Conservation (phyloP, 106 monocot genomes). For the Acorus gramineus region DNA sequence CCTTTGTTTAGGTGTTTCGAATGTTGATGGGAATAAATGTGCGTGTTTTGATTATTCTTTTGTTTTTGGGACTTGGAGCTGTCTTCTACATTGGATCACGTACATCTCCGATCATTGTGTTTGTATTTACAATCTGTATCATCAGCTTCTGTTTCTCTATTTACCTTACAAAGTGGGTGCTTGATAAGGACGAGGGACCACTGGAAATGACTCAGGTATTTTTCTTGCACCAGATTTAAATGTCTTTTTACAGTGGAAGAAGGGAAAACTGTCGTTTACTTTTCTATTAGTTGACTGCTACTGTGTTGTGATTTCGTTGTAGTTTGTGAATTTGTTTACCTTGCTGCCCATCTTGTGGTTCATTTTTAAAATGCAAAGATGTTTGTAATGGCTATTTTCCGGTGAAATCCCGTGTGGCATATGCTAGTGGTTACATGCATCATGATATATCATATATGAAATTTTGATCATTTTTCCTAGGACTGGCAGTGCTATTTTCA, state of each 20-base stretch:
- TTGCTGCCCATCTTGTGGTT: too few relatives aligned
- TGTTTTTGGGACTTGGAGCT: slow-evolving; percentile 53
- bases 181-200: slow-evolving; percentile 96
- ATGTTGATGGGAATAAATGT: slow-evolving; percentile 66
- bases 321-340: background rate
- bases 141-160: slow-evolving; percentile 78
- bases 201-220: slow-evolving; percentile 93
- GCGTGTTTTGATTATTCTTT: slow-evolving; percentile 55
- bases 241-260: too few relatives aligned
- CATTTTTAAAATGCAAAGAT: too few relatives aligned
- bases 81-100: slow-evolving; percentile 76
- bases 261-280: background rate
- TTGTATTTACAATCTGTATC: slow-evolving; percentile 78
- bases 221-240: background rate
- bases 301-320: background rate
- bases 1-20: slow-evolving; percentile 54
- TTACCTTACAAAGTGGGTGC: slow-evolving; percentile 96
- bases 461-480: too few relatives aligned
- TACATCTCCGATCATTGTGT: slow-evolving; percentile 83
- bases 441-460: too few relatives aligned
- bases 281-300: background rate
- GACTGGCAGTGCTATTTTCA: too few relatives aligned
- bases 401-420: too few relatives aligned
- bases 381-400: too few relatives aligned
- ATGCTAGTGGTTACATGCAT: too few relatives aligned